phyloP scores from a whole-genome alignment of 2,329 filamentous ascomycete species.

The Apiospora saccharicola region DNA sequence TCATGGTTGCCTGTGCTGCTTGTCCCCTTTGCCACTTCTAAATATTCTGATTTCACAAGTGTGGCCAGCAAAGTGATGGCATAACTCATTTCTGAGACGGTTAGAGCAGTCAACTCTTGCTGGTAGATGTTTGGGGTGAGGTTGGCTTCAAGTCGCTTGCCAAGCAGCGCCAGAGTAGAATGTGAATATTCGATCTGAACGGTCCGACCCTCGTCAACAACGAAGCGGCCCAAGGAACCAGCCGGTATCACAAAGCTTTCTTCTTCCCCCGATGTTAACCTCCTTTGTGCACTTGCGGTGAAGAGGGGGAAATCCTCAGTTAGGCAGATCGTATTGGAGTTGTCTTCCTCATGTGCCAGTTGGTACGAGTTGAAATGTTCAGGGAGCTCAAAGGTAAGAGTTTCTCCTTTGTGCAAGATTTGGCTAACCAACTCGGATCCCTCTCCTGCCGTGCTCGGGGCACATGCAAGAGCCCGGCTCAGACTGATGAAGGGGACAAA shows the following conservation, averaged over 20 bases:
- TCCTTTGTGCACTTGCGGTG: conserved; percentile 52
- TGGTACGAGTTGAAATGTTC: conserved; percentile 76
- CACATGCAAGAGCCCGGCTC: conserved; percentile 69
- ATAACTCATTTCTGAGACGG: conserved; percentile 72
- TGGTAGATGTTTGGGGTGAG: conserved; percentile 63
- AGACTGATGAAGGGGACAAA: conserved; percentile 79
- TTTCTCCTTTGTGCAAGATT: conserved; percentile 73
- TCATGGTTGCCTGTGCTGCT: conserved; percentile 37
- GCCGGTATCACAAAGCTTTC: conserved; percentile 68
- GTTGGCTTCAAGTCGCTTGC: conserved; percentile 76
- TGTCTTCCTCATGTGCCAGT: conserved; percentile 84
- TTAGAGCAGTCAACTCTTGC: conserved; percentile 60
- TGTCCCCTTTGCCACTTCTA: conserved; percentile 42
- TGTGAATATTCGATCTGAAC: conserved; percentile 81
- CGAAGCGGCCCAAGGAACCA: conserved; percentile 73
- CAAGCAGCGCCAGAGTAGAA: conserved; percentile 81
- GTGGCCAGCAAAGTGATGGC: conserved; percentile 77
- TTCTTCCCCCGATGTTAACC: conserved; percentile 52
- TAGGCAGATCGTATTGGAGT: conserved; percentile 79
- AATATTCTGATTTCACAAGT: conserved; percentile 64
- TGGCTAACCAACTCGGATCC: conserved; percentile 59
- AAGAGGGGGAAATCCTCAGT: conserved; percentile 71
- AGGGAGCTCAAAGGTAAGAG: conserved; percentile 81
- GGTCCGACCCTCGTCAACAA: conserved; percentile 79
- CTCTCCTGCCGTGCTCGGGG: conserved; percentile 44